These are phyloP conservation scores for Candida sanyaensis DNA, from an alignment of 1,139 yeast genomes.

Conservation along the genomic window DNA sequence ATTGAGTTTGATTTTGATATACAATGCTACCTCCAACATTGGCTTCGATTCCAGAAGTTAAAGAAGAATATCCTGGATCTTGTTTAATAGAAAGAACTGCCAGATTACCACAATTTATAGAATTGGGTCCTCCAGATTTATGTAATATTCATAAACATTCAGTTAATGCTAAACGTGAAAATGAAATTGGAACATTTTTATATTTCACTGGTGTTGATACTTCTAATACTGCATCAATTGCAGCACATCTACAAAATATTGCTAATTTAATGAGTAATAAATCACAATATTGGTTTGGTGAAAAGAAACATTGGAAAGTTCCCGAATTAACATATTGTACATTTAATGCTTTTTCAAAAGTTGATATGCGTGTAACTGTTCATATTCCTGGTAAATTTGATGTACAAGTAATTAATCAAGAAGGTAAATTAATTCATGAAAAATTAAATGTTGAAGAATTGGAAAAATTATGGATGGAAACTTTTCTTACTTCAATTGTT, in stretches of 20 bases:
- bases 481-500: constrained; percentile 65
- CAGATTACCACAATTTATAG: constrained; percentile 46
- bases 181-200: constrained; percentile 52
- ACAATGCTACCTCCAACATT: constrained; percentile 44
- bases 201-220: constrained; percentile 62
- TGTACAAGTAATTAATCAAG: constrained; percentile 45
- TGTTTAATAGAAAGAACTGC: constrained; percentile 55
- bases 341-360: constrained; percentile 58
- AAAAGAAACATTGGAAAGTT: constrained; percentile 73
- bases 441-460: constrained; percentile 36
- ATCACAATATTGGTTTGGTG: constrained; percentile 62
- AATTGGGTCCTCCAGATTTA: constrained; percentile 89
- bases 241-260: constrained; percentile 74
- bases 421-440: constrained; percentile 46
- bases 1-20: neutral
- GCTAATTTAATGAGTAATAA: constrained; percentile 66
- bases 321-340: constrained; percentile 59
- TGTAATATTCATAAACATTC: constrained; percentile 64
- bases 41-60: constrained; percentile 53
- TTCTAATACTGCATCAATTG: constrained; percentile 58
- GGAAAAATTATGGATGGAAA: constrained; percentile 60
- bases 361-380: constrained; percentile 72
- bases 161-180: constrained; percentile 37
- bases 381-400: constrained; percentile 65
- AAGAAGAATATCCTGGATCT: constrained; percentile 52